Evolutionary conservation across 371 early-diverging fungal genomes (phyloP), one percentile per base, ranked within the genome.

Genomic region (Lichtheimia corymbifera): DNA sequence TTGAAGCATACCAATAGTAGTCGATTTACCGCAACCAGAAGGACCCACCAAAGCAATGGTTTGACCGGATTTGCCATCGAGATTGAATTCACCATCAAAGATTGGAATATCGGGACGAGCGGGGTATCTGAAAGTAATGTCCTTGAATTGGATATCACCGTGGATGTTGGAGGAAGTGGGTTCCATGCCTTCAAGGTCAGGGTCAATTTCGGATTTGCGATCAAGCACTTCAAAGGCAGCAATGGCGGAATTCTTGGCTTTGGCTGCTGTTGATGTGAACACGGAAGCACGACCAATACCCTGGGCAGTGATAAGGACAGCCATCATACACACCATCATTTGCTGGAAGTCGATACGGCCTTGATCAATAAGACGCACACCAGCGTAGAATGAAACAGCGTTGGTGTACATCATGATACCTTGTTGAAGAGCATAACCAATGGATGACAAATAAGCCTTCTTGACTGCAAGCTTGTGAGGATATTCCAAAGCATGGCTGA

Each of bases 101-200:
- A 98, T 85, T 54, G 76, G 73, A 50, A 89, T 80, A 65, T 90
- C 82, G 17, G 57, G 57, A 11, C 96, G 88, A 57, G 88, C 86
- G 43, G 97, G 97, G 69, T 97, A 95, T 42, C 61, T 73, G 79
- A 96, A 96, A 11, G 83, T 70, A 24, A 89, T 88, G 54, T 87
- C 66, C 35, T 81, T 69, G 45, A 90, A 82, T 0, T 63, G 53
- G 41, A 90, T 68, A 5, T 84, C 77, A 24, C 91, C 92, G 17
- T 27, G 54, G 47, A 91, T 43, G 14, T 59, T 53, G n/a, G 59
- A 44, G 0, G 25, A 62, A 0, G 56, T 57, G n/a, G 78, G 65
- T 53, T 80, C 79, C 28, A 79, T 74, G 9, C 89, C 90, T 66
- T 81, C 82, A 44, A 80, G 67, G 30, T 86, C 82, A 17, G 88